Conservation (phyloP, 163 green algal genomes). For the Scenedesmus sp. region DNA sequence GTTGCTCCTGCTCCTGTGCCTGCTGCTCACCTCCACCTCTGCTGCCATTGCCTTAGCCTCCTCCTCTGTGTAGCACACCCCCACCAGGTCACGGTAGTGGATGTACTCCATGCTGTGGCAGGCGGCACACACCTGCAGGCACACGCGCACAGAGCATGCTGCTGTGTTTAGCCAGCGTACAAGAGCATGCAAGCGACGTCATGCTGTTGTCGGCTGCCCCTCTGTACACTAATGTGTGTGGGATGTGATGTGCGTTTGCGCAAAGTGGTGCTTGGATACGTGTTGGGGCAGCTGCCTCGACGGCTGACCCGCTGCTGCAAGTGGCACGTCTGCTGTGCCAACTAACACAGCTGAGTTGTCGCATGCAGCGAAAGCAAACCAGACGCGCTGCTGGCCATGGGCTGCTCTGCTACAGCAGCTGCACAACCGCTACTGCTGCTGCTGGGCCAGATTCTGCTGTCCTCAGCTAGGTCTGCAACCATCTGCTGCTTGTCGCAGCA, state of each 20-base stretch:
- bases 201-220: not conserved
- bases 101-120: slow-evolving; percentile 97
- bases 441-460: not conserved
- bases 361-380: not conserved
- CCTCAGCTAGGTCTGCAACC: no score
- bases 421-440: no score
- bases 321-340: not conserved
- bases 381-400: not conserved
- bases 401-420: not conserved
- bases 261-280: not conserved
- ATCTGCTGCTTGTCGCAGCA: not conserved
- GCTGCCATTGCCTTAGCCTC: slow-evolving; percentile 91
- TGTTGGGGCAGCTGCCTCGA: not conserved
- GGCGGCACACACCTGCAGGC: slow-evolving; percentile 92
- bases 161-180: not conserved
- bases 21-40: slow-evolving; percentile 55
- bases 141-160: slow-evolving; percentile 16
- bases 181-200: not conserved
- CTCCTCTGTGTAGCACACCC: slow-evolving; percentile 95
- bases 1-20: not conserved
- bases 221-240: not conserved
- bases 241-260: not conserved
- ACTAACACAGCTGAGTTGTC: not conserved
- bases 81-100: slow-evolving; percentile 97
- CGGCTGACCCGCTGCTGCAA: not conserved